A percentile compares a stretch with the other conserved stretches of the same genome.
Evolutionary conservation across 257 asterid species (phyloP).

Genomic region (Cynanchum wilfordii): DNA sequence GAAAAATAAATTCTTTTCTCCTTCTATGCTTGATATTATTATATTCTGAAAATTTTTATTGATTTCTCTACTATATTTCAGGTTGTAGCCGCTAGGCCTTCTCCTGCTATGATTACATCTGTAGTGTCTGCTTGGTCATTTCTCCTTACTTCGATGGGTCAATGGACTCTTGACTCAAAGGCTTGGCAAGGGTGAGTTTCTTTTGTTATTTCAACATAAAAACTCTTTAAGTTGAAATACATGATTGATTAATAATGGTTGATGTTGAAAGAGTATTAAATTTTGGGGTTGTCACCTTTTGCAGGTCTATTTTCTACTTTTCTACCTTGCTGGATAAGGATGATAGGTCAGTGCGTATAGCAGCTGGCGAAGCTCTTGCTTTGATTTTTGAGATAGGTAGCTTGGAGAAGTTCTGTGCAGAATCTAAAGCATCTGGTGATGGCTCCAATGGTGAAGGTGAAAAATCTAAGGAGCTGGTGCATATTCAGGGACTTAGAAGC

Average conservation of each 20-base stretch:
- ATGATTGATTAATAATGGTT: not conserved
- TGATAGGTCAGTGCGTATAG: slow-evolving; percentile 76
- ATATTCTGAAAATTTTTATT: not conserved
- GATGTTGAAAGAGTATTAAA: no score
- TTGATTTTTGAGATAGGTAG: slow-evolving; percentile 72
- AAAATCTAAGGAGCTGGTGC: slow-evolving; percentile 44
- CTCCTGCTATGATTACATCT: slow-evolving; percentile 55
- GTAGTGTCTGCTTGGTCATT: slow-evolving; percentile 85
- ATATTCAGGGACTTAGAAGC: slow-evolving; percentile 63
- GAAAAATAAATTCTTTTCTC: not conserved
- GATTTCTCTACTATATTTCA: slow-evolving; percentile 21
- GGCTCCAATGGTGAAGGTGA: slow-evolving; percentile 41
- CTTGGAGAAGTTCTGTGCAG: slow-evolving; percentile 72
- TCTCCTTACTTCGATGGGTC: slow-evolving; percentile 72
- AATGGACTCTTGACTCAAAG: slow-evolving; percentile 52
- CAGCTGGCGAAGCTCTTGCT: slow-evolving; percentile 96
- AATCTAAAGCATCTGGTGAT: slow-evolving; percentile 46
- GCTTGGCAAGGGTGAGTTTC: slow-evolving; percentile 78
- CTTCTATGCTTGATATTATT: not conserved
- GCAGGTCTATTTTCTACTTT: slow-evolving; percentile 69
- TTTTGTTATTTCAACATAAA: not conserved
- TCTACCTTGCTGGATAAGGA: slow-evolving; percentile 82
- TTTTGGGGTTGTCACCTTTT: slow-evolving; percentile 16
- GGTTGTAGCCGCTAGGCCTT: slow-evolving; percentile 71
- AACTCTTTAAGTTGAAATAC: not conserved